These are phyloP conservation scores for Ophiostoma ulmi DNA, from an alignment of 2,329 filamentous ascomycete genomes.

Conservation along the genomic window DNA sequence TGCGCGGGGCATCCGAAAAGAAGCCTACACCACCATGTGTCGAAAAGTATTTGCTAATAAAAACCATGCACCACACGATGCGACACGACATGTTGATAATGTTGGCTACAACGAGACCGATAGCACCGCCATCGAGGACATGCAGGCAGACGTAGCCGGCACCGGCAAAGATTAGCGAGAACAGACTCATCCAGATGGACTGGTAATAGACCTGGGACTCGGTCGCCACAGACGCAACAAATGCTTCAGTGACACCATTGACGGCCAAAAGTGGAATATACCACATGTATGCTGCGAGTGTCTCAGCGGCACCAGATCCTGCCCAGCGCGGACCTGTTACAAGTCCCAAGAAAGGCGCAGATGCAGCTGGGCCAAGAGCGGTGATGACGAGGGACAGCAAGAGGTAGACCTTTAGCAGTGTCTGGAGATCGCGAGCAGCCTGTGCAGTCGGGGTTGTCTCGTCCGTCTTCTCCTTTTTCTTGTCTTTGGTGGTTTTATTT, in stretches of 20 bases:
- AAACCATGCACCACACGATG: conserved; percentile 72
- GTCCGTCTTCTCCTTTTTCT: not conserved
- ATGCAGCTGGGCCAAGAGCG: conserved; percentile 67
- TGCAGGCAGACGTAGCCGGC: conserved; percentile 71
- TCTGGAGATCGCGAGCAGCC: conserved; percentile 52
- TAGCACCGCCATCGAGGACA: conserved; percentile 65
- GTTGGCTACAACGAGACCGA: conserved; percentile 80
- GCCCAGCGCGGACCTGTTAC: conserved; percentile 76
- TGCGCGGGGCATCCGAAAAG: conserved; percentile 38
- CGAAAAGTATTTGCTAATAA: conserved; percentile 62
- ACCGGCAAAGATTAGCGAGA: conserved; percentile 69
- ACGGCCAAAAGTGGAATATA: conserved; percentile 89
- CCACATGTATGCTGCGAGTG: conserved; percentile 78
- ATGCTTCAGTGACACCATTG: conserved; percentile 88
- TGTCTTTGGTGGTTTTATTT: not conserved
- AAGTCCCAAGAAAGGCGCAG: conserved; percentile 66
- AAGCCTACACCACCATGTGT: conserved; percentile 36
- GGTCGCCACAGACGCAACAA: conserved; percentile 81
- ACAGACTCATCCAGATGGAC: conserved; percentile 76
- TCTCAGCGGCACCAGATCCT: conserved; percentile 49
- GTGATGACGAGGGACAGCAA: conserved; percentile 66
- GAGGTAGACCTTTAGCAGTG: conserved; percentile 66
- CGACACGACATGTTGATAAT: conserved; percentile 83
- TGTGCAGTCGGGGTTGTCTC: conserved; percentile 22
- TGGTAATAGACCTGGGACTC: conserved; percentile 70